These are phyloP conservation scores for Coemansia reversa DNA, from an alignment of 192 early-diverging fungal species.

Conservation along the genomic window DNA sequence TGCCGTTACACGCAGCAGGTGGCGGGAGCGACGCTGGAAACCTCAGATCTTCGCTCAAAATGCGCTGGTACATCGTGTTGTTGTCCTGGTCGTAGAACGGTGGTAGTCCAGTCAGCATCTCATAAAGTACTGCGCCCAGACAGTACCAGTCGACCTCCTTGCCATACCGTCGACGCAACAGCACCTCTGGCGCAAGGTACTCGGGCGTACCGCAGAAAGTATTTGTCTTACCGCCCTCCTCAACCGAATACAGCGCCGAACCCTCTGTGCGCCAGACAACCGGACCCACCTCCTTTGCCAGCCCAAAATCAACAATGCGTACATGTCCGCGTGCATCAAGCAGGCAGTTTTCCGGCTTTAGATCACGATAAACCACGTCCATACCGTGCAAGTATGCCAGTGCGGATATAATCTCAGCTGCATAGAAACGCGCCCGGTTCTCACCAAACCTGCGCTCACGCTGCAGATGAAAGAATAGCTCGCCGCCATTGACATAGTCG, in stretches of 20 bases:
- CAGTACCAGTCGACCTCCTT: conserved; percentile 76
- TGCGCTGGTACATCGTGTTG: conserved; percentile 50
- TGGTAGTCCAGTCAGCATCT: conserved; percentile 63
- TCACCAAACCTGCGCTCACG: conserved; percentile 62
- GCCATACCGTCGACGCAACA: conserved; percentile 63
- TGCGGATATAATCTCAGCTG: conserved; percentile 52
- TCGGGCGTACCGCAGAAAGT: conserved; percentile 82
- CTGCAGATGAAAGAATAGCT: conserved; percentile 72
- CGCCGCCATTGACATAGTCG: conserved; percentile 75
- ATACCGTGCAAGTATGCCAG: conserved; percentile 59
- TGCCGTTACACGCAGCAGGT: conserved; percentile 28
- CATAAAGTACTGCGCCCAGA: conserved; percentile 71
- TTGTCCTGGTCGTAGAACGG: conserved; percentile 60
- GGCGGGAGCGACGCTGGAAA: conserved; percentile 46
- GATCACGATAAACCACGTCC: conserved; percentile 65
- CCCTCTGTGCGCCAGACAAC: conserved; percentile 79
- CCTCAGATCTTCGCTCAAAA: conserved; percentile 36
- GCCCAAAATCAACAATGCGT: conserved; percentile 83
- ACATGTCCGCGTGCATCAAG: conserved; percentile 74
- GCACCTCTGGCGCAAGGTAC: conserved; percentile 72
- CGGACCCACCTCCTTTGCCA: conserved; percentile 72
- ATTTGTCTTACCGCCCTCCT: conserved; percentile 62
- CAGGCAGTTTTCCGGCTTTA: conserved; percentile 72
- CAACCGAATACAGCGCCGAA: conserved; percentile 49
- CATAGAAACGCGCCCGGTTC: conserved; percentile 61